These are phyloP conservation scores for Clavariopsis aquatica DNA, from an alignment of 495 filamentous ascomycete species.

Conservation along the genomic window DNA sequence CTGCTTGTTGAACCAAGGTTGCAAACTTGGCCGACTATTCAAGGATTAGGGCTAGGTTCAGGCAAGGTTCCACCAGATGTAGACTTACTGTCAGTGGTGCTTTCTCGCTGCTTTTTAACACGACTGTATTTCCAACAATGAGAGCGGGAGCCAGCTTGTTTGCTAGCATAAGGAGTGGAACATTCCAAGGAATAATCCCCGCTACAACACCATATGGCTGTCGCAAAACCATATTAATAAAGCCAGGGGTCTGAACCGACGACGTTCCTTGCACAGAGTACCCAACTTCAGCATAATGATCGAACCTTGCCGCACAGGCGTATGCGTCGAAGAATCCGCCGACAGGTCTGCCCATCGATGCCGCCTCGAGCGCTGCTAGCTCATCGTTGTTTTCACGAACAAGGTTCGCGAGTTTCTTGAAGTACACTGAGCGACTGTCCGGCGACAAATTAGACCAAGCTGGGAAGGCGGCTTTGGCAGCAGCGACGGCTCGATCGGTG, in stretches of 20 bases:
- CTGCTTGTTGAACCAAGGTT: slow-evolving; percentile 40
- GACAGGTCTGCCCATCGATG: slow-evolving; percentile 54
- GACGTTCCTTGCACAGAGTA: slow-evolving; percentile 38
- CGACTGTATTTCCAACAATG: slow-evolving; percentile 43
- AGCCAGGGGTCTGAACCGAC: slow-evolving; percentile 41
- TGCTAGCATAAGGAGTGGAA: slow-evolving; percentile 40
- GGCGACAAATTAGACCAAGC: slow-evolving; percentile 56
- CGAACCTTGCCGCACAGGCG: slow-evolving; percentile 27
- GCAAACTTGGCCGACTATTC: slow-evolving; percentile 41
- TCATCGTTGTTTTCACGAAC: slow-evolving; percentile 51
- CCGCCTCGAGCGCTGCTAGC: slow-evolving; percentile 56
- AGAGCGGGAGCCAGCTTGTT: slow-evolving; percentile 44
- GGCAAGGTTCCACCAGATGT: neutral
- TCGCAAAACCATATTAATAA: slow-evolving; percentile 40
- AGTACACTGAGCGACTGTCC: slow-evolving; percentile 46
- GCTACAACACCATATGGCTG: slow-evolving; percentile 47
- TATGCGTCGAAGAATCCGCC: slow-evolving; percentile 45
- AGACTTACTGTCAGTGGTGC: slow-evolving; percentile 42
- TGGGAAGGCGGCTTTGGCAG: slow-evolving; percentile 61
- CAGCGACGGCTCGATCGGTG: slow-evolving; percentile 58
- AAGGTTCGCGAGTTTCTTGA: slow-evolving; percentile 57
- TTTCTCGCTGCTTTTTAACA: slow-evolving; percentile 47
- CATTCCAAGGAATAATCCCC: slow-evolving; percentile 48
- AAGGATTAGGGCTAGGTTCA: slow-evolving; percentile 4
- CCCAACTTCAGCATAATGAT: slow-evolving; percentile 38